phyloP scores from a whole-genome alignment of 139 green algal species.

The Picochlorum sp. region DNA sequence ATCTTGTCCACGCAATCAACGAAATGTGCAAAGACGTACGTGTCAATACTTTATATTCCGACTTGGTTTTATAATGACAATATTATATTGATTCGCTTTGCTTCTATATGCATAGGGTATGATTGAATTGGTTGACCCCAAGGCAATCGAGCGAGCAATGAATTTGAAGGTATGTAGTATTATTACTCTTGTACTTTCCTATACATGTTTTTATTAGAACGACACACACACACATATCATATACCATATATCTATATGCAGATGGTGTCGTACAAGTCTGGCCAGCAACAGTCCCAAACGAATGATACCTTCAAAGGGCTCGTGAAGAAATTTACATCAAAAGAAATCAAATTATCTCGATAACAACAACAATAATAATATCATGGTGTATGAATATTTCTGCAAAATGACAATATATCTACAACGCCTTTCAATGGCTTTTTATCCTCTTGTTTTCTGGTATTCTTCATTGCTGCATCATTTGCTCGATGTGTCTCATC shows the following conservation, averaged over 20 bases:
- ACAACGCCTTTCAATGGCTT: background rate
- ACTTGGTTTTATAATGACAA: too few species aligned
- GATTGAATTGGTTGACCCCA: constrained; percentile 16
- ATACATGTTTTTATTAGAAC: background rate
- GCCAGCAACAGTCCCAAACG: too few species aligned
- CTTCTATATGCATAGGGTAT: constrained; percentile 4
- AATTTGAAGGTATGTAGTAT: constrained; percentile 10
- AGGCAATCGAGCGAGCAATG: constrained; percentile 22
- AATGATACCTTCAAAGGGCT: background rate
- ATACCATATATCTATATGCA: background rate
- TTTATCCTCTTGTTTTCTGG: background rate
- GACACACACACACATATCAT: background rate
- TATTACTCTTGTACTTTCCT: background rate
- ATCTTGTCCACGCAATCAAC: constrained; percentile 16
- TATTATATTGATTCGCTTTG: too few species aligned
- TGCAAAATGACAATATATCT: constrained; percentile 4
- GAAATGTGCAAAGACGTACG: constrained; percentile 25
- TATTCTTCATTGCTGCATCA: constrained; percentile 1
- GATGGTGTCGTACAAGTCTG: background rate
- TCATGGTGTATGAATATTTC: background rate
- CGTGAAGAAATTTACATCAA: constrained; percentile 5
- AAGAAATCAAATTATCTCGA: background rate
- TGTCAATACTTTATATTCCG: background rate
- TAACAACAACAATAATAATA: background rate
- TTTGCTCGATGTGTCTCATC: constrained; percentile 31